phyloP scores from a whole-genome alignment of 2,329 filamentous ascomycete genomes.

The Arthrobotrys iridis region DNA sequence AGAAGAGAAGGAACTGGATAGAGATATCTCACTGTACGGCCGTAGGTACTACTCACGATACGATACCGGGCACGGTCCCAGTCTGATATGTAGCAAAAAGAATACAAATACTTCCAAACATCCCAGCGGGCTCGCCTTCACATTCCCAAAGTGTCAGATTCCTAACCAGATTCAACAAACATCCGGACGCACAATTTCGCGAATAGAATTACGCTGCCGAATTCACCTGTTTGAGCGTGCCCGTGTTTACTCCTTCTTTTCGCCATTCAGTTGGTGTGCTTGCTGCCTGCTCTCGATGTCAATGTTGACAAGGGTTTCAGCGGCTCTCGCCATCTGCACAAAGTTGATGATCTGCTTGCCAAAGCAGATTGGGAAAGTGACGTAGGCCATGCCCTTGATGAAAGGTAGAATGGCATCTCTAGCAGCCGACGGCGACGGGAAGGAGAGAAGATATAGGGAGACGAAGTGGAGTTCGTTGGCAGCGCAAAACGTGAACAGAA shows the following conservation, averaged over 20 bases:
- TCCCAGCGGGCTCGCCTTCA: slow-evolving; percentile 22
- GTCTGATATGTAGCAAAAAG: slow-evolving; percentile 32
- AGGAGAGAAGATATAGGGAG: slow-evolving; percentile 94
- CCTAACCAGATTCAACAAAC: slow-evolving; percentile 21
- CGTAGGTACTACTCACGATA: slow-evolving; percentile 33
- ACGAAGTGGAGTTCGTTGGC: slow-evolving; percentile 98
- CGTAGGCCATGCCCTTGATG: slow-evolving; percentile 71
- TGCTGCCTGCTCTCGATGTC: slow-evolving; percentile 73
- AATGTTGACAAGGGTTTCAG: slow-evolving; percentile 91
- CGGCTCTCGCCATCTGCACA: slow-evolving; percentile 91
- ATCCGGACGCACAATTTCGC: slow-evolving; percentile 4
- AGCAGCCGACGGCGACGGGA: slow-evolving; percentile 76
- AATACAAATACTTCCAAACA: slow-evolving; percentile 19
- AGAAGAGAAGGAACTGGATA: not conserved
- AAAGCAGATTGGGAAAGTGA: slow-evolving; percentile 87
- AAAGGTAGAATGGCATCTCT: slow-evolving; percentile 72
- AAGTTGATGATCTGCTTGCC: slow-evolving; percentile 95
- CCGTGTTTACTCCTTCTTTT: slow-evolving; percentile 38
- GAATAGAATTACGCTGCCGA: not conserved
- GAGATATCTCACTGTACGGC: slow-evolving; percentile 18
- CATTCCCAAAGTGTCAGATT: slow-evolving; percentile 28
- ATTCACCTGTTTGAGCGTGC: not conserved
- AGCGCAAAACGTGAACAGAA: slow-evolving; percentile 88
- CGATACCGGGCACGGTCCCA: slow-evolving; percentile 14
- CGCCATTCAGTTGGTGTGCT: slow-evolving; percentile 33